These are phyloP conservation scores for Epichloe brachyelytri DNA, from an alignment of 2,329 filamentous ascomycete genomes.

Conservation along the genomic window DNA sequence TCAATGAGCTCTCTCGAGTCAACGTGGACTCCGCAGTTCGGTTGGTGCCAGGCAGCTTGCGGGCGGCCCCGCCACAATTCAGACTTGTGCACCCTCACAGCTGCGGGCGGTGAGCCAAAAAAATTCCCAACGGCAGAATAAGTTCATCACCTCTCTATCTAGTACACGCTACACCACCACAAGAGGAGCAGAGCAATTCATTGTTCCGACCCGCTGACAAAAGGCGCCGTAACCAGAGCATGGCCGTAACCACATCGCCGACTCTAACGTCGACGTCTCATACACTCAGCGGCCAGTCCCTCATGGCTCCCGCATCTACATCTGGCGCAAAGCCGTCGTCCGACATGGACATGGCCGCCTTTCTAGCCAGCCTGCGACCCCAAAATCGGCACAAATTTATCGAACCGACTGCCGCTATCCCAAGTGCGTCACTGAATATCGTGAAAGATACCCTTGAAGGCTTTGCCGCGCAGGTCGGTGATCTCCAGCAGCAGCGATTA, in stretches of 20 bases:
- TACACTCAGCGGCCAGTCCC: slow-evolving; percentile 41
- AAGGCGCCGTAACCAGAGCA: slow-evolving; percentile 12
- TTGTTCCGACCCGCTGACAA: no score
- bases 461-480: slow-evolving; percentile 60
- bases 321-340: slow-evolving; percentile 19
- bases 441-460: slow-evolving; percentile 73
- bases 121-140: slow-evolving; percentile 7
- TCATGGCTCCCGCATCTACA: slow-evolving; percentile 26
- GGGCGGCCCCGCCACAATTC: no score
- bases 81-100: no score
- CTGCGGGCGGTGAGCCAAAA: slow-evolving; percentile 8
- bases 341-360: slow-evolving; percentile 29
- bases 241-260: slow-evolving; percentile 35
- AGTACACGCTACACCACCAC: background rate
- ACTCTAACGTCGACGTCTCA: slow-evolving; percentile 52
- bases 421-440: slow-evolving; percentile 56
- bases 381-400: slow-evolving; percentile 61
- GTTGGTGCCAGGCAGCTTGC: no score
- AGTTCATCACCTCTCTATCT: background rate
- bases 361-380: slow-evolving; percentile 44
- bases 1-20: no score
- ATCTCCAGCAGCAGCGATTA: slow-evolving; percentile 56
- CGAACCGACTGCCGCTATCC: slow-evolving; percentile 54
- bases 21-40: no score
- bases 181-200: background rate